These are phyloP conservation scores for Paraphaeosphaeria minitans DNA, from an alignment of 2,329 filamentous ascomycete species.

Conservation along the genomic window DNA sequence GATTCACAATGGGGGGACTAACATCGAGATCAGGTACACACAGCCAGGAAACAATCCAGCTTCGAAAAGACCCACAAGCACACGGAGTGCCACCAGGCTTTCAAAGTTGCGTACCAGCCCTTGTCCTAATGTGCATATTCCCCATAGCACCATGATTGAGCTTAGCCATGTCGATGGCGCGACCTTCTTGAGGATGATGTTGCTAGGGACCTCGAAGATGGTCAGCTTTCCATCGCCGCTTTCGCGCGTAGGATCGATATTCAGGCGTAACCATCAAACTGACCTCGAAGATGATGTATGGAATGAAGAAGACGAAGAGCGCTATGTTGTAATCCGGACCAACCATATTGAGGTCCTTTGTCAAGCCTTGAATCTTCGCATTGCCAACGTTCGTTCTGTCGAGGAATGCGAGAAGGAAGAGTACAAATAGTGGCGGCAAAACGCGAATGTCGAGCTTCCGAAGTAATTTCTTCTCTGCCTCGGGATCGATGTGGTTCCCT, in stretches of 20 bases:
- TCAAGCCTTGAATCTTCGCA: constrained; percentile 49
- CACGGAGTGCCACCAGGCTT: constrained; percentile 55
- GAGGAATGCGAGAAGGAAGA: constrained; percentile 44
- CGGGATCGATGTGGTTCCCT: constrained; percentile 36
- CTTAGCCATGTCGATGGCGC: constrained; percentile 48
- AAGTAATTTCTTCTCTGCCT: constrained; percentile 53
- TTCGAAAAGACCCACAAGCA: constrained; percentile 44
- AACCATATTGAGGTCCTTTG: constrained; percentile 45
- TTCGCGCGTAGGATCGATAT: no score
- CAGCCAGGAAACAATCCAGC: constrained; percentile 44
- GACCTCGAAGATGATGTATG: constrained; percentile 46
- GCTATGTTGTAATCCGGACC: constrained; percentile 47
- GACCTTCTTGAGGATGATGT: constrained; percentile 48
- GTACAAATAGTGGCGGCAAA: constrained; percentile 54
- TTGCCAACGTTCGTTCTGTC: constrained; percentile 48
- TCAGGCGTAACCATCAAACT: no score
- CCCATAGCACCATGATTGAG: constrained; percentile 47
- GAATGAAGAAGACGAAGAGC: constrained; percentile 47
- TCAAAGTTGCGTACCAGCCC: constrained; percentile 54
- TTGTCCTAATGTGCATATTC: constrained; percentile 51
- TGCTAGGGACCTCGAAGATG: constrained; percentile 44
- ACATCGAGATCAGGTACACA: constrained; percentile 41
- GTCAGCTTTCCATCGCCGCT: no score
- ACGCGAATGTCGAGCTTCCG: constrained; percentile 56
- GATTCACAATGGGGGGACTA: not conserved